Evolutionary conservation across 768 basidiomycete species (phyloP), one percentile per base, ranked within the genome.

Genomic region (Mycena haematopus): DNA sequence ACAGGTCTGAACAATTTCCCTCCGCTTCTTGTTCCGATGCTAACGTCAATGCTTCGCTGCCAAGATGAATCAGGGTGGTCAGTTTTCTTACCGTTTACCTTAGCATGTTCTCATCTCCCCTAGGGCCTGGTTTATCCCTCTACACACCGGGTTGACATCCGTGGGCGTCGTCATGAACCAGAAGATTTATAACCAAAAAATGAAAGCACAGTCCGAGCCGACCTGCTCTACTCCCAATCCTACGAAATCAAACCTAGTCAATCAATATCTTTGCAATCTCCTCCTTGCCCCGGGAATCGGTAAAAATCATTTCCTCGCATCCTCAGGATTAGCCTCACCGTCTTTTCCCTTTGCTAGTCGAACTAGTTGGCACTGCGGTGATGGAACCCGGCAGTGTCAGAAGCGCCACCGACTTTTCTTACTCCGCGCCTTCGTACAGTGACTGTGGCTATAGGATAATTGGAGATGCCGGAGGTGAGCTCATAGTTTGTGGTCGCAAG

Each of bases 71-170:
- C 86, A 19, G 88, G 88, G 6, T 89, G 88, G 66, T 64, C 7
- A 24, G 62, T 51, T 36, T 60, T 55, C 33, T 49, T 25, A 33
- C 27, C 29, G n/a, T 46, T 22, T 44, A 24, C 31, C n/a, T 55
- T 15, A 15, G 36, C 36, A 22, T n/a, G 42, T 24, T 15, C 42
- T 63, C 21, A 58, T 47, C 21, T 17, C 31, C 8, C 35, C 8
- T 25, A 67, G 66, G 88, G 85, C 85, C 31, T 89, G 88, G 88
- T 86, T 84, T 46, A 89, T 89, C 51, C 87, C 87, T 50, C 75
- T 89, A n/a, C 86, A 87, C 66, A 78, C 87, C 61, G 86, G 83
- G 17, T 82, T 82, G 11, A 86, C 84, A 0, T 89, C 87, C 2
- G 72, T 89, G 8, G 88, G 88, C 19, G 72, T 89, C 24, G 86